Base-by-base conservation (phyloP, 2,329 filamentous ascomycete genomes). In the Fusarium tricinctum region DNA sequence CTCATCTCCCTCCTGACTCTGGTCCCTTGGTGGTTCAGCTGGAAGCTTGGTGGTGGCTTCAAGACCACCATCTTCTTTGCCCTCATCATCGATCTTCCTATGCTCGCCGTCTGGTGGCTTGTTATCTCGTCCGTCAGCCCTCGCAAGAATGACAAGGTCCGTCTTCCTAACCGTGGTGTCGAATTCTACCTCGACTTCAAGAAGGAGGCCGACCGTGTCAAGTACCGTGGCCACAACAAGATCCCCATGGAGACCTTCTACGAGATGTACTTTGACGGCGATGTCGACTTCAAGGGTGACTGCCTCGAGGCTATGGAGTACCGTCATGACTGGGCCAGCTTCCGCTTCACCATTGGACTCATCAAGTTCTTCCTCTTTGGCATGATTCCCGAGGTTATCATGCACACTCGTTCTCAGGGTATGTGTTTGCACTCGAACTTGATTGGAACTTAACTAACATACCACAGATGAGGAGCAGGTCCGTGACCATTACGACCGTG, bases 251-350 rank as follows among this genome's bases (percentile, higher is more conserved):
- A 97, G 84, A 97, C 93, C 23, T 98, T 98, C 85, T 90, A 97
- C 78, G 94, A 97, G 82, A 97, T 95, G 91, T 98, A 97, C 86
- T 97, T 98, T 81, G 91, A 96, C 77, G 93, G 93, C 61, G 90
- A 97, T 60, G 94, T 97, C 68, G 93, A 97, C 74, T 95, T 97
- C 86, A 98, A 97, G 80, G 94, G 94, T 60, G 96, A 98, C 81
- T 88, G 86, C 75, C 86, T 98, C 67, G 95, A 98, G 77, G 85
- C 92, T 47, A 83, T 98, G 81, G 96, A 98, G 82, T 96, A 96
- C 84, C 88, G 96, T 76, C 95, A 98, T 79, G 96, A 99, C 81
- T 98, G 96, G 96, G 93, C 93, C 73, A 96, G 88, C 85, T 97
- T 97, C 86, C 88, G 89, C 77, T 97, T 98, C 82, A 97, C 95